Evolutionary conservation across 805 yeast genomes (phyloP).

Genomic region (Starmerella powellii): DNA sequence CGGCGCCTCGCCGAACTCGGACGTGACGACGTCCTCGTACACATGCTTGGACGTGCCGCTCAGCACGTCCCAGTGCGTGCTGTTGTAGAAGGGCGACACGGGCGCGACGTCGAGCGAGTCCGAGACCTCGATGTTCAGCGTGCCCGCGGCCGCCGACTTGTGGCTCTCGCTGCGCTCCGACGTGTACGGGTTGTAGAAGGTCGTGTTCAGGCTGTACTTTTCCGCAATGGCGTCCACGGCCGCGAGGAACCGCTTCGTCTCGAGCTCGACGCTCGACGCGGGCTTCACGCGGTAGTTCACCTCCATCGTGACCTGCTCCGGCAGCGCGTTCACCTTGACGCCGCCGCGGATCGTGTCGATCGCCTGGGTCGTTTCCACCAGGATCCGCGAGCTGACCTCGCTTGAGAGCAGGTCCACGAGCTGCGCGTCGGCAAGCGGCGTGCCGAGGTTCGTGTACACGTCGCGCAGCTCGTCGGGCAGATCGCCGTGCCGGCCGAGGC

Average conservation of each 20-base stretch:
- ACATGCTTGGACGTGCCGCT: conserved; percentile 54
- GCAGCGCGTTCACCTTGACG: conserved; percentile 62
- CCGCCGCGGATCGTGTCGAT: conserved; percentile 60
- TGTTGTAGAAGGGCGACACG: conserved; percentile 34
- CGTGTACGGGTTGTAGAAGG: conserved; percentile 12
- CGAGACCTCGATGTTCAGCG: conserved; percentile 17
- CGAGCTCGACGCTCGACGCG: conserved; percentile 39
- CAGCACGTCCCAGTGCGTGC: conserved; percentile 40
- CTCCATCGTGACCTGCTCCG: conserved; percentile 45
- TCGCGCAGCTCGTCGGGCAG: conserved; percentile 1
- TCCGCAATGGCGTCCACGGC: conserved; percentile 34
- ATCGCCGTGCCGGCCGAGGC: conserved; percentile 43
- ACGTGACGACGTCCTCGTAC: conserved; percentile 38
- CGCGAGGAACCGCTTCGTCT: conserved; percentile 31
- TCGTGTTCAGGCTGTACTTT: conserved; percentile 36
- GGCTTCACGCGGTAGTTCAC: conserved; percentile 56
- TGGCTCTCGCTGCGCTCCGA: conserved; percentile 3
- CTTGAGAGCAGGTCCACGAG: conserved; percentile 15
- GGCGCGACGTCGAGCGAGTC: conserved; percentile 41
- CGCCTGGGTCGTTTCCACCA: conserved; percentile 55
- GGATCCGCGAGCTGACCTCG: conserved; percentile 27
- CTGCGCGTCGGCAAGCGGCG: conserved; percentile 11
- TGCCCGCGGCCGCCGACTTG: conserved; percentile 34
- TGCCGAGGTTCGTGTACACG: conserved; percentile 7
- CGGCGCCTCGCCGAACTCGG: conserved; percentile 14